Percentiles rank a stretch among this genome's conserved stretches.
phyloP scores from a whole-genome alignment of 2,329 filamentous ascomycete species.

The Cylindrodendrum hubeiense region DNA sequence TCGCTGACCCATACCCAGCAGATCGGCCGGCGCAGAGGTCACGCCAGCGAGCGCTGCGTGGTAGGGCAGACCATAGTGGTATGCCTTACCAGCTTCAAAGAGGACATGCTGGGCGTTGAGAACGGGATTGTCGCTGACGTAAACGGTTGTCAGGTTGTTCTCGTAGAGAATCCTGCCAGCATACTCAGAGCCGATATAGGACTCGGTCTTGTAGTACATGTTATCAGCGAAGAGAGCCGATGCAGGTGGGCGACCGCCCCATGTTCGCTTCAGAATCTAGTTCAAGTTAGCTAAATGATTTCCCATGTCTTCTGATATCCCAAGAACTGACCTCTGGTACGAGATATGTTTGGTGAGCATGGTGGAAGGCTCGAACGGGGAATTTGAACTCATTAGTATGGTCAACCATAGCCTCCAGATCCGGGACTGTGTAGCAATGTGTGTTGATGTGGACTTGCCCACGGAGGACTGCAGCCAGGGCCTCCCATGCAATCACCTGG shows the following conservation, averaged over 20 bases:
- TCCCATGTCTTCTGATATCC: background rate
- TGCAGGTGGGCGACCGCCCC: constrained; percentile 65
- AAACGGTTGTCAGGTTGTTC: constrained; percentile 73
- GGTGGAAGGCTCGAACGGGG: constrained; percentile 74
- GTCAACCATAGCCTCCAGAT: constrained; percentile 77
- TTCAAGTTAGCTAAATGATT: constrained; percentile 5
- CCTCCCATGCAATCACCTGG: constrained; percentile 73
- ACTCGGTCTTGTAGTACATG: constrained; percentile 79
- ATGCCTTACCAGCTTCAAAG: constrained; percentile 72
- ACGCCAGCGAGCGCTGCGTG: constrained; percentile 70
- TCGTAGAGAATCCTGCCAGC: constrained; percentile 76
- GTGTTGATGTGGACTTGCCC: constrained; percentile 78
- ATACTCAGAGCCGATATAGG: constrained; percentile 73
- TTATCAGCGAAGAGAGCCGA: constrained; percentile 78
- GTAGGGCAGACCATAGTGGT: constrained; percentile 71
- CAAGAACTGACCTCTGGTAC: constrained; percentile 68
- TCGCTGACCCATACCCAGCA: constrained; percentile 68
- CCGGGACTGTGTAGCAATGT: constrained; percentile 78
- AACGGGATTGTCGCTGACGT: constrained; percentile 79
- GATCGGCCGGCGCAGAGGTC: constrained; percentile 69
- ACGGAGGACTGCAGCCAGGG: constrained; percentile 70
- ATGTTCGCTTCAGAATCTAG: constrained; percentile 68
- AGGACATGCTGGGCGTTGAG: constrained; percentile 78
- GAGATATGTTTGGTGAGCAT: constrained; percentile 75
- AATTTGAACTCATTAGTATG: constrained; percentile 81